Base-by-base conservation (phyloP, 768 basidiomycete genomes). In the Cyathus striatus region DNA sequence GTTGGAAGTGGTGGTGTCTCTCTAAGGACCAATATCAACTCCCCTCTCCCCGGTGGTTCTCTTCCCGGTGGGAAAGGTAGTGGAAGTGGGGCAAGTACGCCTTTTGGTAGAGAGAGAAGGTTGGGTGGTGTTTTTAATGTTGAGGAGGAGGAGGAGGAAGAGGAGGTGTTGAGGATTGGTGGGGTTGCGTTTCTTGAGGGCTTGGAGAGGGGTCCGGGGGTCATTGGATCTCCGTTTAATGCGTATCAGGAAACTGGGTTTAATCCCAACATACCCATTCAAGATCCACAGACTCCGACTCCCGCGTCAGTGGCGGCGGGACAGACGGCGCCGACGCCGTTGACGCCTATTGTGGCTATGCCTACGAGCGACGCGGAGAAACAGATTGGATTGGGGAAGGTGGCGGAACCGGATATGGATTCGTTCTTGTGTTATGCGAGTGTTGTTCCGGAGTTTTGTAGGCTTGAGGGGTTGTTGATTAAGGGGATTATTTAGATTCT, bases 341-440 rank as follows among this genome's bases (percentile, higher is more conserved):
- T 88, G 23, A 79, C 80, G 6, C 85, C 87, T 1, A 81, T 89
- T 6, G 75, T 77, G 10, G 80, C 87, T 21, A 66, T 91, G 42
- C 76, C 79, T 13, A 90, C 88, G 1, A 68, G 73, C 2, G 87
- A 90, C 47, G 68, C 72, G 13, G 89, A 90, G 63, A 70, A 77
- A 23, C 85, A 86, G 62, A 68, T 84, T 24, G 90, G 90, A 13
- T 61, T 90, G 37, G 83, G 79, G 23, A 90, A 89, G 61, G 83
- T 91, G 5, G 88, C 90, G 0, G 87, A 90, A 46, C 79, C 89
- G 12, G 90, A 92, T 57, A 64, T 79, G 41, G 90, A 92, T 60
- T 82, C 88, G 43, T 90, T 90, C 62, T 76, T 88, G 79, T 78
- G 83, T 0, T 92, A 92, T 57, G 87, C 88, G 16, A 79, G 86